Evolutionary conservation across 1,139 yeast genomes (phyloP).

Genomic region (Yamadazyma kanchanaburiensis): DNA sequence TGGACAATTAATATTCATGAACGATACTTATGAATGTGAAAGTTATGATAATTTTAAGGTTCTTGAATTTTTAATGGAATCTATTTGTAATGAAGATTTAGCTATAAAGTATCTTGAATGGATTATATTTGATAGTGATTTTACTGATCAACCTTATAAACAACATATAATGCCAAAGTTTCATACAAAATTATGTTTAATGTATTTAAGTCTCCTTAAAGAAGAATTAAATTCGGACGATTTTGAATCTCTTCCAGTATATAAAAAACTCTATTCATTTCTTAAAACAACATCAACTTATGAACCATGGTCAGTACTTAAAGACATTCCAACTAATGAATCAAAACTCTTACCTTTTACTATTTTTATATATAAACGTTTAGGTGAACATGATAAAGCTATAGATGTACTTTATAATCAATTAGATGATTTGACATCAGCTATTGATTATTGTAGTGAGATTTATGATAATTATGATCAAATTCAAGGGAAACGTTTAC

Average conservation of each 20-base stretch:
- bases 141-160: constrained; percentile 40
- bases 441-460: constrained; percentile 59
- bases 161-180: constrained; percentile 25
- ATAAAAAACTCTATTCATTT: constrained; percentile 34
- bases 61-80: constrained; percentile 39
- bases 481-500: constrained; percentile 34
- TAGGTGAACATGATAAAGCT: constrained; percentile 64
- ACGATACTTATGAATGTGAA: constrained; percentile 61
- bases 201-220: constrained; percentile 46
- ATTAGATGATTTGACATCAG: constrained; percentile 53
- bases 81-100: constrained; percentile 25
- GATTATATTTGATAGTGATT: constrained; percentile 40
- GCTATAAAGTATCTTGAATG: constrained; percentile 62
- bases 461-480: constrained; percentile 39
- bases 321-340: constrained; percentile 35
- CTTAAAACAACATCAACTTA: constrained; percentile 33
- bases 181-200: constrained; percentile 52
- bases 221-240: constrained; percentile 12
- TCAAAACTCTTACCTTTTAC: constrained; percentile 41
- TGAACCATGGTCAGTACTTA: constrained; percentile 46
- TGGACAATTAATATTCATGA: constrained; percentile 60
- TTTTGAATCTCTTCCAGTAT: constrained; percentile 17
- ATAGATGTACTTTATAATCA: constrained; percentile 61
- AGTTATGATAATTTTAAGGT: constrained; percentile 55
- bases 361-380: constrained; percentile 55